These are phyloP conservation scores for Ambrosiella cleistominuta DNA, from an alignment of 2,329 filamentous ascomycete species.

Conservation along the genomic window DNA sequence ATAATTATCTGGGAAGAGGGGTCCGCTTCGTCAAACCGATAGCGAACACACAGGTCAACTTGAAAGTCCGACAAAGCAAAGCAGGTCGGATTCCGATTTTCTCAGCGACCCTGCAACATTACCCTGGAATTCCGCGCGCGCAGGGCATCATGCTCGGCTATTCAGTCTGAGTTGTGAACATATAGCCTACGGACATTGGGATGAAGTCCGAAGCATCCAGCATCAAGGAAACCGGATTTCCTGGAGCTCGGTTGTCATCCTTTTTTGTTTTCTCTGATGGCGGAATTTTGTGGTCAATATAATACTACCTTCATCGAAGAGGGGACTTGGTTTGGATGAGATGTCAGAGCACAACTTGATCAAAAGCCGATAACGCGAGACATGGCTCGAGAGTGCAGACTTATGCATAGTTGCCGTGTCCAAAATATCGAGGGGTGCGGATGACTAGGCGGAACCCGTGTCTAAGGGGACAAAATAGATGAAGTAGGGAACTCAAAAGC, in stretches of 20 bases:
- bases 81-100: not conserved
- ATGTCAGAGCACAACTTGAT: not conserved
- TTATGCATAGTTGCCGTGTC: not conserved
- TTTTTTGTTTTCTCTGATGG: not conserved
- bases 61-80: not conserved
- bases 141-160: not conserved
- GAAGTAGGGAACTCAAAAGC: too few species aligned
- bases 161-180: not conserved
- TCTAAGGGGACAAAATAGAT: not conserved
- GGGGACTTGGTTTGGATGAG: not conserved
- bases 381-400: not conserved
- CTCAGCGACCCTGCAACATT: not conserved
- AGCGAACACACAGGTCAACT: not conserved
- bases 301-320: not conserved
- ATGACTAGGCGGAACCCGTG: not conserved
- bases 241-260: not conserved
- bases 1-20: too few species aligned
- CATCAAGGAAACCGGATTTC: not conserved
- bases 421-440: not conserved
- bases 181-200: slow-evolving; percentile 3
- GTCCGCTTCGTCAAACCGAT: too few species aligned
- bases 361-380: slow-evolving; percentile 8
- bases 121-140: not conserved
- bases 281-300: not conserved
- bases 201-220: slow-evolving; percentile 7